Conservation (phyloP, 2,329 filamentous ascomycete genomes). For the Aspergillus ruber region DNA sequence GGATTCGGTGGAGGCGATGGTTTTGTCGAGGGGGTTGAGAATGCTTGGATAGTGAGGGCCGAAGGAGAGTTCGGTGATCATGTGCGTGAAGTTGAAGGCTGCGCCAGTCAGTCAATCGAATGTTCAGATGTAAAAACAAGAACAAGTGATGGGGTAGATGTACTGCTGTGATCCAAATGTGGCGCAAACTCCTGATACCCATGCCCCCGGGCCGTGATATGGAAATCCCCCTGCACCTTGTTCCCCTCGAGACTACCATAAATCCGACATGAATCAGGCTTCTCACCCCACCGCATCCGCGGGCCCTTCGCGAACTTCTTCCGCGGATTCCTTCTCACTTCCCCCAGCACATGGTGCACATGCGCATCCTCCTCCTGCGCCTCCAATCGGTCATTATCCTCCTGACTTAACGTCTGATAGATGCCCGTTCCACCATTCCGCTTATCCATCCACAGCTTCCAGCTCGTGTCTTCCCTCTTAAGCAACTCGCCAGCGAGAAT, state of each 20-base stretch:
- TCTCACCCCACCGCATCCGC: constrained; percentile 48
- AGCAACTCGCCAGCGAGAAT: constrained; percentile 75
- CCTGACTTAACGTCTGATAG: constrained; percentile 51
- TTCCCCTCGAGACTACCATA: constrained; percentile 88
- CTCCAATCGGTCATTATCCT: constrained; percentile 49
- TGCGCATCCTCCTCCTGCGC: constrained; percentile 66
- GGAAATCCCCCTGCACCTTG: constrained; percentile 96
- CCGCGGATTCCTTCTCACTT: constrained; percentile 60
- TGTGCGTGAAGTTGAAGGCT: constrained; percentile 97
- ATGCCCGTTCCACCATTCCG: constrained; percentile 58
- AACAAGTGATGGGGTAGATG: constrained; percentile 22
- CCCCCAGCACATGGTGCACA: constrained; percentile 81
- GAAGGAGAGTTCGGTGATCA: constrained; percentile 92
- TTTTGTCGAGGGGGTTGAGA: constrained; percentile 88
- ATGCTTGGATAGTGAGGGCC: constrained; percentile 94
- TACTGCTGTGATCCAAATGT: constrained; percentile 77
- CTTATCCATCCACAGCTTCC: constrained; percentile 71
- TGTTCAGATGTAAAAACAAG: constrained; percentile 1
- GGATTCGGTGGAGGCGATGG: constrained; percentile 64
- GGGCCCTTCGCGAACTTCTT: constrained; percentile 68
- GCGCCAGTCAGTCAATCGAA: constrained; percentile 5
- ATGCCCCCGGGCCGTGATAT: constrained; percentile 90
- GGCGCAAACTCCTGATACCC: constrained; percentile 78
- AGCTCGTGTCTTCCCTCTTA: constrained; percentile 69
- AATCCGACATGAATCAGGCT: constrained; percentile 73